Evolutionary conservation across 2,329 filamentous ascomycete genomes (phyloP).

Genomic region (Cordyceps javanica): DNA sequence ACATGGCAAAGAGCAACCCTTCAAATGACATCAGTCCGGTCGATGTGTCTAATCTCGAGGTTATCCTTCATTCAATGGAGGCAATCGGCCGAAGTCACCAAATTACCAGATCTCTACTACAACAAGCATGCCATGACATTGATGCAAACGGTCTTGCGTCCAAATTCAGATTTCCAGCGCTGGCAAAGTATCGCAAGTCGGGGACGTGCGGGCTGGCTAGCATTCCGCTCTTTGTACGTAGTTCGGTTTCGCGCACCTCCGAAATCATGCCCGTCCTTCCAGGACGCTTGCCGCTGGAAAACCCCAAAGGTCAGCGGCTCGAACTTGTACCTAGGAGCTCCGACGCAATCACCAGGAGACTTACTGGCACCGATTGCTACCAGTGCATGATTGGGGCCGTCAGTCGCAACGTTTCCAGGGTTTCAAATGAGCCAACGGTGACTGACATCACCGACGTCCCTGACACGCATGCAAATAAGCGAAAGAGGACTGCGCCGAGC

Average conservation of each 20-base stretch:
- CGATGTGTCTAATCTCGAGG: slow-evolving; percentile 54
- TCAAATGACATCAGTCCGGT: slow-evolving; percentile 49
- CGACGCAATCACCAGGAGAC: slow-evolving; percentile 8
- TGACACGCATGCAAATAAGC: slow-evolving; percentile 24
- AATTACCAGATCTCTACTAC: slow-evolving; percentile 77
- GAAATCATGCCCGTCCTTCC: slow-evolving; percentile 36
- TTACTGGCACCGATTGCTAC: slow-evolving; percentile 24
- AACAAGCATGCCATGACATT: slow-evolving; percentile 78
- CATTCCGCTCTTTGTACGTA: slow-evolving; percentile 44
- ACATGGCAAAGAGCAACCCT: slow-evolving; percentile 64
- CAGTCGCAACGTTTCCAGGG: slow-evolving; percentile 23
- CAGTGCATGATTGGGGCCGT: slow-evolving; percentile 27
- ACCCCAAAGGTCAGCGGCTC: slow-evolving; percentile 20
- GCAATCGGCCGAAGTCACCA: slow-evolving; percentile 66
- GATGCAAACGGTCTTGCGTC: slow-evolving; percentile 42
- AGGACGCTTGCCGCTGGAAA: slow-evolving; percentile 36
- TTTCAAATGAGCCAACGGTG: slow-evolving; percentile 5
- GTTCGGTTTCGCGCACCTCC: slow-evolving; percentile 35
- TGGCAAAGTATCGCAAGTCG: slow-evolving; percentile 27
- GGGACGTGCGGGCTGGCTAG: slow-evolving; percentile 27
- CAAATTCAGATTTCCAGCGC: slow-evolving; percentile 29
- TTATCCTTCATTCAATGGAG: slow-evolving; percentile 73
- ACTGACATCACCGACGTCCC: neutral
- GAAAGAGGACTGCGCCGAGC: slow-evolving; percentile 25
- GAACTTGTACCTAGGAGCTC: neutral